Percentiles rank a stretch among this genome's conserved stretches.
Conservation (phyloP, 2,329 filamentous ascomycete species). For the Aspergillus piperis region DNA sequence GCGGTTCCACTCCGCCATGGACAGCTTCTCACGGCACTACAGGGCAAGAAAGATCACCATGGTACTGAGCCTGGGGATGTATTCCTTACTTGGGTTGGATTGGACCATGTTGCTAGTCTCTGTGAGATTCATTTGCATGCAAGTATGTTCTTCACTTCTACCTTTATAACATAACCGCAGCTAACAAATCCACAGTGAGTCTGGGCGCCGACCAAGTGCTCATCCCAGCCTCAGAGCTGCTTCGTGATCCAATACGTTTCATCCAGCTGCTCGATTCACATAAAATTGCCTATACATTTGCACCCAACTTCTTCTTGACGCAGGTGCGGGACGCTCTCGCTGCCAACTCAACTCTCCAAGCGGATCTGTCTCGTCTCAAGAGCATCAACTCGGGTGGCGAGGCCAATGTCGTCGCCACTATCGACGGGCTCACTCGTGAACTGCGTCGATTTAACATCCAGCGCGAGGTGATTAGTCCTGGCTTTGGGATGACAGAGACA, state of each 20-base stretch:
- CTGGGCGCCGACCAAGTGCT: conserved; percentile 24
- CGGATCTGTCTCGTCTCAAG: conserved; percentile 17
- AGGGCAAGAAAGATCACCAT: conserved; percentile 37
- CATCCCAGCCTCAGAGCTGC: conserved; percentile 16
- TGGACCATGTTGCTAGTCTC: conserved; percentile 58
- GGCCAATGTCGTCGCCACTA: conserved; percentile 34
- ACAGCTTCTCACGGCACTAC: conserved; percentile 9
- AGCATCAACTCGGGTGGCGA: conserved; percentile 44
- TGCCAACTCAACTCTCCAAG: background rate
- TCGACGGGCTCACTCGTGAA: conserved; percentile 38
- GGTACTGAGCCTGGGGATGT: conserved; percentile 31
- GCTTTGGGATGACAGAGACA: conserved; percentile 49
- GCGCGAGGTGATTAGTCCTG: conserved; percentile 40
- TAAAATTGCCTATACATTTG: conserved; percentile 27
- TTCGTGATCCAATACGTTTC: conserved; percentile 42
- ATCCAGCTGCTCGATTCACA: conserved; percentile 45
- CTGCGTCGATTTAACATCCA: conserved; percentile 28
- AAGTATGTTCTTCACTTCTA: conserved; percentile 17
- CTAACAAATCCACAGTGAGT: conserved; percentile 5
- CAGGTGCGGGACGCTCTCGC: conserved; percentile 5
- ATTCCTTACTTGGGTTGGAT: conserved; percentile 53
- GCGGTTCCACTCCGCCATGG: conserved; percentile 49
- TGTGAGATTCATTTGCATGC: conserved; percentile 52
- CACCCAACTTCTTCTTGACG: conserved; percentile 30
- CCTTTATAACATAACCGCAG: too few species aligned